Conservation (phyloP, 2,329 filamentous ascomycete genomes). For the Aciculosporium take region DNA sequence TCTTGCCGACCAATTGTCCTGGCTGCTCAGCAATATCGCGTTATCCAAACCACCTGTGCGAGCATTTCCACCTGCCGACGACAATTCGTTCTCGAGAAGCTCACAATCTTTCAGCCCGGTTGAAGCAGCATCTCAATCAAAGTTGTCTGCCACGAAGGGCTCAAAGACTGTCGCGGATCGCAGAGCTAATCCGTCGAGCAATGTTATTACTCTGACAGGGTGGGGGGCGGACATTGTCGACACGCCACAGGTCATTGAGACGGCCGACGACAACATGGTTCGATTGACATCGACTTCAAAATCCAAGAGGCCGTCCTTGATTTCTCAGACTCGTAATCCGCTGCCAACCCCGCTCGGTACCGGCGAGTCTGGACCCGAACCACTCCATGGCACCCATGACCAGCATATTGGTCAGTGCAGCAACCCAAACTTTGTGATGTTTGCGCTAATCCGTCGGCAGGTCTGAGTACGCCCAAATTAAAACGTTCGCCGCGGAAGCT, state of each 20-base stretch:
- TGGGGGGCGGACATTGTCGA: slow-evolving; percentile 12
- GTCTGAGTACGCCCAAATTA: slow-evolving; percentile 7
- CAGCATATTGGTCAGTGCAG: slow-evolving; percentile 6
- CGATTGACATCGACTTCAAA: slow-evolving; percentile 28
- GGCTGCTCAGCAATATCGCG: slow-evolving; percentile 37
- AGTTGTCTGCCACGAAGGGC: background rate
- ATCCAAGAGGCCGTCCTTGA: slow-evolving; percentile 29
- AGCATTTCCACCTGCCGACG: slow-evolving; percentile 20
- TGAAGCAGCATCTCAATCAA: background rate
- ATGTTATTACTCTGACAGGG: slow-evolving; percentile 12
- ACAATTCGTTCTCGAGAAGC: slow-evolving; percentile 12
- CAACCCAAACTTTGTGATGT: background rate
- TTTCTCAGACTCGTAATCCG: slow-evolving; percentile 27
- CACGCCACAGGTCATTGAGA: slow-evolving; percentile 14
- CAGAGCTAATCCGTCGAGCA: slow-evolving; percentile 2
- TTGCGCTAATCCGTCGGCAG: background rate
- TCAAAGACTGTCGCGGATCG: background rate
- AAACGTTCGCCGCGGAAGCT: slow-evolving; percentile 16
- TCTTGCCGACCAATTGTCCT: slow-evolving; percentile 40
- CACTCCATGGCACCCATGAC: slow-evolving; percentile 6
- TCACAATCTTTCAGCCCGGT: slow-evolving; percentile 14
- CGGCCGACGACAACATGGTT: slow-evolving; percentile 27
- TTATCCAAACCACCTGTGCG: slow-evolving; percentile 26
- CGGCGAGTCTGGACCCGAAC: slow-evolving; percentile 10
- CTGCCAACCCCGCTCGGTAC: slow-evolving; percentile 25